Conservation (phyloP, 768 basidiomycete genomes). For the Naganishia onofrii region DNA sequence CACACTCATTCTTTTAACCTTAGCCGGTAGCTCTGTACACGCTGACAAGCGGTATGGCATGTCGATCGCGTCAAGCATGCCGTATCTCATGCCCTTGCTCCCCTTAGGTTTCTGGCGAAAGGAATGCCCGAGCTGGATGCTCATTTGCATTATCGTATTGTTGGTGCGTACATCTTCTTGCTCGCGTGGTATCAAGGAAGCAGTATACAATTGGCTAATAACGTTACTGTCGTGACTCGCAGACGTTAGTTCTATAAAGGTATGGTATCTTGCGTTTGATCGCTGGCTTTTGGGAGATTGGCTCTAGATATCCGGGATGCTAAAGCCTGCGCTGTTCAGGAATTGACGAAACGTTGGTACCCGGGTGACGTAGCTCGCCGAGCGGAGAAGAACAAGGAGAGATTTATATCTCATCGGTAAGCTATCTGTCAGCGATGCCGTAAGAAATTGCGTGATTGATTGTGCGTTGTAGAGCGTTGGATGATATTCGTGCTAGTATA, state of each 20-base stretch:
- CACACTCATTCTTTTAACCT: neutral
- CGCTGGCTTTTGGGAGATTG: too few relatives aligned
- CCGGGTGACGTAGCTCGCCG: conserved; percentile 33
- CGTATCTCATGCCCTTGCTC: neutral
- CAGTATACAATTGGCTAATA: neutral
- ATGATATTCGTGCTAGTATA: conserved; percentile 76
- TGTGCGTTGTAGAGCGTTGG: conserved; percentile 63
- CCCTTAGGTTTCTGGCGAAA: conserved; percentile 53
- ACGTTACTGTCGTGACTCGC: neutral
- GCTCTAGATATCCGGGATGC: neutral
- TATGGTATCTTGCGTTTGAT: neutral
- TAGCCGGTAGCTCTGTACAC: conserved; percentile 81
- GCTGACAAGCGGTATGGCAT: conserved; percentile 59
- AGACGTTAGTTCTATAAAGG: conserved; percentile 50
- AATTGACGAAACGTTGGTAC: conserved; percentile 52
- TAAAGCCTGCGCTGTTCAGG: conserved; percentile 36
- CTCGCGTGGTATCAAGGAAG: neutral
- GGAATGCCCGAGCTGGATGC: conserved; percentile 79
- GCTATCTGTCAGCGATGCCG: neutral
- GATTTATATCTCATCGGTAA: conserved; percentile 41
- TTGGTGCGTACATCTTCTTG: conserved; percentile 42
- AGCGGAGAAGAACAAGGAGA: conserved; percentile 34
- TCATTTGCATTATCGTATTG: conserved; percentile 55
- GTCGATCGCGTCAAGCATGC: neutral
- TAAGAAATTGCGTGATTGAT: neutral